These are phyloP conservation scores for Cryptococcus neoformans DNA, from an alignment of 1,284 basidiomycete species.

Conservation along the genomic window DNA sequence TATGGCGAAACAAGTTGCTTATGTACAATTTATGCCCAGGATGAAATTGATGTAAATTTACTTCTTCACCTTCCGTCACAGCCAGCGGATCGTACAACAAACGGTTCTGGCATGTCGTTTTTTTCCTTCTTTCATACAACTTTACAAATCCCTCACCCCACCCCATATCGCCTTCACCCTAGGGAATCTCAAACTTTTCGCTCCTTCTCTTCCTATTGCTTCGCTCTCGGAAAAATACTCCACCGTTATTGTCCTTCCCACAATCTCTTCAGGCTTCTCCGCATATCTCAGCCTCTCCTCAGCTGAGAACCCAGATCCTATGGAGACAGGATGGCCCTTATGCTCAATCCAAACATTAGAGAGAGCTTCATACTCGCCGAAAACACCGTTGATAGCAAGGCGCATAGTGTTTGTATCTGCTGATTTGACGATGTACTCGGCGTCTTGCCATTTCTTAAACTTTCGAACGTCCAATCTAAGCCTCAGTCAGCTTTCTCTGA, in stretches of 20 bases:
- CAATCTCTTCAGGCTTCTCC: conserved; percentile 31
- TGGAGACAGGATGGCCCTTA: conserved; percentile 33
- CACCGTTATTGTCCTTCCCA: conserved; percentile 46
- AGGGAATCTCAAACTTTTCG: conserved; percentile 42
- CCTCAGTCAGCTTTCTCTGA: not conserved
- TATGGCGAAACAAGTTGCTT: too few relatives aligned
- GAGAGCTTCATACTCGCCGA: conserved; percentile 32
- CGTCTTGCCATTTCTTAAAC: conserved; percentile 47
- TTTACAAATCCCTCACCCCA: conserved; percentile 26
- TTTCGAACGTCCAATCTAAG: conserved; percentile 39
- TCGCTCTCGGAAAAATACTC: conserved; percentile 45
- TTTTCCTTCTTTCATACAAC: not conserved
- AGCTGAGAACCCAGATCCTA: conserved; percentile 43
- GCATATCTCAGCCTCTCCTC: conserved; percentile 41
- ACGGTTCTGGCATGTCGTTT: too few relatives aligned
- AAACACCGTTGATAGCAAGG: conserved; percentile 34
- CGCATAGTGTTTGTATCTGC: conserved; percentile 31
- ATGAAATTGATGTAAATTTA: too few relatives aligned
- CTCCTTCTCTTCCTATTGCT: conserved; percentile 15
- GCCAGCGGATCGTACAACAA: too few relatives aligned
- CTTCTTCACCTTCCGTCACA: too few relatives aligned
- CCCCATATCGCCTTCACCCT: conserved; percentile 43
- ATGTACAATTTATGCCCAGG: too few relatives aligned
- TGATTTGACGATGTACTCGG: conserved; percentile 36
- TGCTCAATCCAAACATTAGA: conserved; percentile 41